Base-by-base conservation (phyloP, 148 eudicot genomes). In the Vaccinium corymbosum region DNA sequence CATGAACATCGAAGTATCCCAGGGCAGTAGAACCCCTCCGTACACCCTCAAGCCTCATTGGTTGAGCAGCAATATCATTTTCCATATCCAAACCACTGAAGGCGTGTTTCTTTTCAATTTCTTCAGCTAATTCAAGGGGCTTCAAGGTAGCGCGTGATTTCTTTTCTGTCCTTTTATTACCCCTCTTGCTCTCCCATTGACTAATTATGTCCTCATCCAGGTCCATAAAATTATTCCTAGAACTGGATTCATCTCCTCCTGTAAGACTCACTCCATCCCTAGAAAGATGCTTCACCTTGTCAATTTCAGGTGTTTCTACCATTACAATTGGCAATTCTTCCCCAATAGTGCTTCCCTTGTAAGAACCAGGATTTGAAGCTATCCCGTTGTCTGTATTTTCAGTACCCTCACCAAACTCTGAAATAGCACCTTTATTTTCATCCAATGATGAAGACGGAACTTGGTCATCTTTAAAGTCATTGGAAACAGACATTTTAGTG, bases 41-140 rank as follows among this genome's bases (percentile, higher is more conserved):
- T 35, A 89, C 94, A 80, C 98, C 98, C 86, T 95, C 98, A 86
- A 95, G 94, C 89, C 92, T 92, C 98, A 95, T 94, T 19, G 98
- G 98, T 82, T 93, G 98, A 71, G 98, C 93, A 86, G 93, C 94
- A 27, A 94, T 95, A 81, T 94, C 98, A 87, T 92, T 94, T 89
- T 92, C 95, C 90, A 83, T 90, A 49, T 95, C 94, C 86, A 92
- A 78, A 71, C 93, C 96, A 14, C 92, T 93, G 57, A 91, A 94
- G 22, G 95, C 95, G 80, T 92, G 97, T 82, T 93, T 95, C 90
- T 89, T 92, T 83, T 94, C 98, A 70, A 90, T 80, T 87, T 95
- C 98, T 88, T 95, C 98, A 32, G 98, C 98, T 57, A 93, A 85
- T 78, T 95, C 95, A 77, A 95, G 88, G 46, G 92, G 91, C 74